Base-by-base conservation (phyloP, 2,329 filamentous ascomycete genomes). In the Diplodia corticola region DNA sequence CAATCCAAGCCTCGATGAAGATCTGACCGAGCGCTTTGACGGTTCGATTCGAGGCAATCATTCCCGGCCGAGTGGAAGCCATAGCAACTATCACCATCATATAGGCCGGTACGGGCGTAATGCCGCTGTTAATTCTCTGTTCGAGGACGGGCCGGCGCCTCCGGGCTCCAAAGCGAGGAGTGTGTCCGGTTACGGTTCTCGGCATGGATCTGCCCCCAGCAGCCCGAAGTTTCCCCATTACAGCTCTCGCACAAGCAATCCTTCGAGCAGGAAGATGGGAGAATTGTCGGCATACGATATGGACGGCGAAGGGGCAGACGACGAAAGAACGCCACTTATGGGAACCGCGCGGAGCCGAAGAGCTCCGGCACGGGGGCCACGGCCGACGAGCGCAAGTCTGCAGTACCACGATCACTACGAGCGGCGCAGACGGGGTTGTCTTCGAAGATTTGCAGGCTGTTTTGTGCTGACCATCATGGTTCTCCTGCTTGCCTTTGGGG, bases 271-370 rank as follows among this genome's bases (percentile, higher is more conserved):
- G 70, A 88, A 86, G 71, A 79, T 87, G 54, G 85, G 87, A 26
- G 87, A 90, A 69, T 82, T 88, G 69, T 86, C 88, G 20, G 83
- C 84, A 1, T 96, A 93, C 71, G 92, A 96, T 72, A 85, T 94
- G 70, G 93, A 97, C 76, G 92, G 93, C 49, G 87, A 89, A 66
- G 86, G 87, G 51, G 92, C 91, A 46, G 92, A 96, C 73, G 92
- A 96, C 74, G 95, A 97, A 80, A 88, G 90, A 53, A 95, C 93
- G 3, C 95, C 94, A 9, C 83, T 98, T 51, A 86, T 97, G 15
- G 80, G 81, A 10, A 84, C 87, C 1, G 80, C 88, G 26, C 88
- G 91, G 35, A 87, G 87, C 55, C 85, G 85, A 22, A 84, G 87
- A 61, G 86, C 64, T 26, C 74, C 77, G 30, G 73, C 71, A 4